These are phyloP conservation scores for Colletotrichum sp. DNA, from an alignment of 2,329 filamentous ascomycete species.

Conservation along the genomic window DNA sequence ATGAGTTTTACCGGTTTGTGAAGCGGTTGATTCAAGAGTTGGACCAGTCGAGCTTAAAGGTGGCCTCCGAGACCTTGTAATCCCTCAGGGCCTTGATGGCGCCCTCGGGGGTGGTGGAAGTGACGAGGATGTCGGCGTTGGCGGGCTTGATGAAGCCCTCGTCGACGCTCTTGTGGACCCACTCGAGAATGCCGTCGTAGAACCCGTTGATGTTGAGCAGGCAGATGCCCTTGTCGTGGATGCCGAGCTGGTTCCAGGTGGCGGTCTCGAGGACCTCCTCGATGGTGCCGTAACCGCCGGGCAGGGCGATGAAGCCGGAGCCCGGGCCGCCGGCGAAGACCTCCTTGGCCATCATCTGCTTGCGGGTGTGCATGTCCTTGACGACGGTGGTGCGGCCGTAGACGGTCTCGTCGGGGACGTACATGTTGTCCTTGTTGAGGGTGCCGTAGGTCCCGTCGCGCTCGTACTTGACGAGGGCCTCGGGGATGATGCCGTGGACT, in stretches of 20 bases:
- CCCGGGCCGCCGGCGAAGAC: conserved; percentile 83
- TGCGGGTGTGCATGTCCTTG: conserved; percentile 94
- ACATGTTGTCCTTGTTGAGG: conserved; percentile 51
- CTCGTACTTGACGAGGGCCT: conserved; percentile 82
- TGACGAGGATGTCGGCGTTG: conserved; percentile 79
- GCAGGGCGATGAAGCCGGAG: conserved; percentile 86
- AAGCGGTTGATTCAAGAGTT: conserved; percentile 32
- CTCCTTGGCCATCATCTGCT: conserved; percentile 90
- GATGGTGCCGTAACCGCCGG: conserved; percentile 91
- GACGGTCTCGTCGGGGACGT: conserved; percentile 65
- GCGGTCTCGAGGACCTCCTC: conserved; percentile 93
- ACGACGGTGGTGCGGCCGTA: conserved; percentile 91
- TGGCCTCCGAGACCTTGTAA: conserved; percentile 77
- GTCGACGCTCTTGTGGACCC: conserved; percentile 78
- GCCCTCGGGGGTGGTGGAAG: conserved; percentile 74
- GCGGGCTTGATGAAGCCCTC: conserved; percentile 77
- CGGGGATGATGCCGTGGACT: conserved; percentile 94
- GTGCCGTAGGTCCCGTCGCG: conserved; percentile 63
- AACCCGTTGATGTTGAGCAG: conserved; percentile 89
- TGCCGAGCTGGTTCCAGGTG: conserved; percentile 96
- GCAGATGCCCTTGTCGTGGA: conserved; percentile 81
- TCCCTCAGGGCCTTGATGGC: conserved; percentile 73
- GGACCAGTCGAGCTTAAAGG: conserved; percentile 84
- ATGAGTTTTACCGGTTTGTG: background rate
- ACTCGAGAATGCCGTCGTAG: conserved; percentile 85